These are phyloP conservation scores for Domatiomyces catenatus DNA, from an alignment of 2,329 filamentous ascomycete genomes.

Conservation along the genomic window DNA sequence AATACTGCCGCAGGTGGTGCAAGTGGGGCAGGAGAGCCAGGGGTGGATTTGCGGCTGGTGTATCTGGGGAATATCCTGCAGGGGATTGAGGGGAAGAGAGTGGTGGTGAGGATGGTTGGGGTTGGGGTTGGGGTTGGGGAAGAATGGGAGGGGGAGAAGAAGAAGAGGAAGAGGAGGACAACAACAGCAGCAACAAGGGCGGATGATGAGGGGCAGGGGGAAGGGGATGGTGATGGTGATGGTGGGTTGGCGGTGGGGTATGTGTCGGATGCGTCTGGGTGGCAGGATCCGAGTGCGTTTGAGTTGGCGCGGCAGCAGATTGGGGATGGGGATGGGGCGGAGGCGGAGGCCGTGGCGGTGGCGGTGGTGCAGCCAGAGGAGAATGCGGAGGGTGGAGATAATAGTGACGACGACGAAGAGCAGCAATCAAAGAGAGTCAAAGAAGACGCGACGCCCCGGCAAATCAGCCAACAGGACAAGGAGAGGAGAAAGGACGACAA, in stretches of 20 bases:
- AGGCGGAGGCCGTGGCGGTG: constrained; percentile 6
- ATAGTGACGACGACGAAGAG: constrained; percentile 21
- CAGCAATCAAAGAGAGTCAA: constrained; percentile 1
- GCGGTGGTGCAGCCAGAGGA: constrained; percentile 19
- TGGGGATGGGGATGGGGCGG: constrained; percentile 14
- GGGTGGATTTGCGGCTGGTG: not conserved
- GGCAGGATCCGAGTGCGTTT: not conserved
- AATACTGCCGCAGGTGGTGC: not conserved
- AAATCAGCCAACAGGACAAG: constrained; percentile 3
- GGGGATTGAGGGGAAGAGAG: not conserved
- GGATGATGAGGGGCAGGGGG: not conserved
- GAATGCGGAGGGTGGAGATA: constrained; percentile 21
- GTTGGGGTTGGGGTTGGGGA: too few species aligned
- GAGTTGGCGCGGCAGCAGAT: not conserved
- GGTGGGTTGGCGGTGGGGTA: not conserved
- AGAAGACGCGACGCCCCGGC: not conserved
- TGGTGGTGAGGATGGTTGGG: not conserved
- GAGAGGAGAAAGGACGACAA: constrained; percentile 10
- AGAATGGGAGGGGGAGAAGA: not conserved
- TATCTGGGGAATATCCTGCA: not conserved
- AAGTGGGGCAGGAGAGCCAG: too few species aligned
- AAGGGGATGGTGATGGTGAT: not conserved
- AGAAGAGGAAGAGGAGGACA: not conserved
- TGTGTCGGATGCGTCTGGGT: not conserved
- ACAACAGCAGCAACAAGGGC: too few species aligned